Base-by-base conservation (phyloP, 495 filamentous ascomycete genomes). In the Penicillium coffeae region DNA sequence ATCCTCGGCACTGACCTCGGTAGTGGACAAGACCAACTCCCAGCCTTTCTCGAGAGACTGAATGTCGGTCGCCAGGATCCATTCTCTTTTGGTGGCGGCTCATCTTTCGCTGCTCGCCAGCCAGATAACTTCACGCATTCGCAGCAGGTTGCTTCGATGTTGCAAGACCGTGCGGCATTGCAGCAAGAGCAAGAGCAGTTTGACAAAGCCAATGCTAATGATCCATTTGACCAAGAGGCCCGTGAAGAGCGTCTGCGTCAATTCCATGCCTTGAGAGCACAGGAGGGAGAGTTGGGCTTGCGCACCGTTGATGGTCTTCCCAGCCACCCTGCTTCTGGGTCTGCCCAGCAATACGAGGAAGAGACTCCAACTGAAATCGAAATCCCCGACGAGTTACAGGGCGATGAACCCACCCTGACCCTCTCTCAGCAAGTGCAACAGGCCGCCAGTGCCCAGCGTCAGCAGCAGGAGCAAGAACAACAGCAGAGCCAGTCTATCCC, bases 381-480 rank as follows among this genome's bases (percentile, higher is more conserved):
- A 32, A 49, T 51, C 36, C 42, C 55, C 22, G 20, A 54, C 48
- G 30, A 64, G 48, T 32, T 36, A 37, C 40, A 72, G 27, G 20
- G 43, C 19, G 52, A 50, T 16, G 68, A 72, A 45, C 63, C 68
- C 18, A 49, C 65, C 21, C 75, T 90, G 1, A 89, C 88, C 25
- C 75, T 94, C 9, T 87, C 86, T n/a, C 87, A 95, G 66, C 89
- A 92, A 66, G 88, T 93, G 6, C 86, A 89, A 63, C 87, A 90
- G 65, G 87, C 89, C 18, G 81, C 80, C 9, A 80, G 82, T 39
- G 75, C 78, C 21, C 74, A 79, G 14, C 83, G 84, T 59, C 81
- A 88, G 56, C 75, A 82, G 52, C 74, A 86, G 35, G 62, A 69
- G 44, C 39, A 70, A 46, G 42, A 66, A 21, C n/a, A n/a, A n/a